Percentiles rank a stretch among this genome's conserved stretches.
These are phyloP conservation scores for Aspergillus taichungensis DNA, from an alignment of 495 filamentous ascomycete genomes.

Conservation along the genomic window DNA sequence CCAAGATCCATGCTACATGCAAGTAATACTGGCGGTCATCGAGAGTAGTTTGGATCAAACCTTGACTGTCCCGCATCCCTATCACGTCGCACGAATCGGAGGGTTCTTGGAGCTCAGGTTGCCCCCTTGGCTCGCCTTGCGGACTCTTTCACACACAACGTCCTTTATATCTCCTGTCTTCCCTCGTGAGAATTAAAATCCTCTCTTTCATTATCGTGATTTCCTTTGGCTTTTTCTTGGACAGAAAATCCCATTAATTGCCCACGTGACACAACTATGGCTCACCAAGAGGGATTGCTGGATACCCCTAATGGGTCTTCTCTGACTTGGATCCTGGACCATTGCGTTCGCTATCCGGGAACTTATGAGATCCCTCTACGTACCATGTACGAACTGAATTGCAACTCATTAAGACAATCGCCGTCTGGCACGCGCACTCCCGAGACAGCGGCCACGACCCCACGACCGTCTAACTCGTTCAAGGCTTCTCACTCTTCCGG, in stretches of 20 bases:
- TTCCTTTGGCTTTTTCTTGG: too few species aligned
- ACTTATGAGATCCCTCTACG: constrained; percentile 65
- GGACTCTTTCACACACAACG: too few species aligned
- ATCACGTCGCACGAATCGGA: too few species aligned
- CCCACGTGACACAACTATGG: constrained; percentile 11
- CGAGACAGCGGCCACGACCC: constrained; percentile 22
- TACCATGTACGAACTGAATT: constrained; percentile 68
- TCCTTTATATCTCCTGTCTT: too few species aligned
- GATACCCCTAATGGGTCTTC: constrained; percentile 35
- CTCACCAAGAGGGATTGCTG: constrained; percentile 9
- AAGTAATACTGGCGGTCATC: too few species aligned
- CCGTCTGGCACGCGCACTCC: constrained; percentile 20
- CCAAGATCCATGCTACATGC: too few species aligned
- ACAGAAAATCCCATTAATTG: neutral
- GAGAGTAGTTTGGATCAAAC: too few species aligned
- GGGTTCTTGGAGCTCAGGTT: too few species aligned
- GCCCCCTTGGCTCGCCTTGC: too few species aligned
- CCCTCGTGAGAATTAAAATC: too few species aligned
- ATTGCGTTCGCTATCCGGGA: constrained; percentile 55
- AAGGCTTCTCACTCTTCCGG: constrained; percentile 28
- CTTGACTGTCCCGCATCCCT: too few species aligned
- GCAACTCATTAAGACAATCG: constrained; percentile 39
- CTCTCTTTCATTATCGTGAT: too few species aligned
- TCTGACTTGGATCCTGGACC: constrained; percentile 57
- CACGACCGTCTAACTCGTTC: constrained; percentile 24